These are phyloP conservation scores for Carallia brachiata DNA, from an alignment of 345 rosid species.

Conservation along the genomic window DNA sequence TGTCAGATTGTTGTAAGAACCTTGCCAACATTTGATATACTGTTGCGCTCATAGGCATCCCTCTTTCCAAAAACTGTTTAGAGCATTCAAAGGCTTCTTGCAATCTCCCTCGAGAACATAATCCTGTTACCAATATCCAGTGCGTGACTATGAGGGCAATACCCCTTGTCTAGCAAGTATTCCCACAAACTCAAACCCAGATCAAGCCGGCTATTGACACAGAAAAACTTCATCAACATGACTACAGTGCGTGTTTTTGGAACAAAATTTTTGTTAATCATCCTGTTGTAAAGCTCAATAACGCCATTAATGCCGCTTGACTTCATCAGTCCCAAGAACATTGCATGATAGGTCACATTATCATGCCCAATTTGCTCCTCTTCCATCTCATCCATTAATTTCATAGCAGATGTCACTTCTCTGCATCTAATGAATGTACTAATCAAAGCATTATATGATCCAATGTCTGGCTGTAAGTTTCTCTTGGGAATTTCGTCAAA, in stretches of 20 bases:
- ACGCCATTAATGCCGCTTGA: slow-evolving; percentile 51
- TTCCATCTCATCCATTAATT: slow-evolving; percentile 75
- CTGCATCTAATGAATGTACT: slow-evolving; percentile 47
- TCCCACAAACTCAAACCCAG: slow-evolving; percentile 61
- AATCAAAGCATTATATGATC: slow-evolving; percentile 79
- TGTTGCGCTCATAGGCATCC: slow-evolving; percentile 58
- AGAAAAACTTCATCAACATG: slow-evolving; percentile 80
- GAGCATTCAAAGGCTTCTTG: slow-evolving; percentile 70
- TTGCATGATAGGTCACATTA: slow-evolving; percentile 57
- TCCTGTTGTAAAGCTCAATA: slow-evolving; percentile 46
- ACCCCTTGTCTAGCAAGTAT: slow-evolving; percentile 61
- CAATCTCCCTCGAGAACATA: slow-evolving; percentile 58
- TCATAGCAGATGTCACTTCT: slow-evolving; percentile 52
- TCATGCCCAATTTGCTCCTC: slow-evolving; percentile 51
- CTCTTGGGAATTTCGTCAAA: slow-evolving; percentile 59
- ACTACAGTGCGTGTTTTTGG: slow-evolving; percentile 71
- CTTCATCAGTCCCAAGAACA: slow-evolving; percentile 70
- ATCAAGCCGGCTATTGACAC: slow-evolving; percentile 50
- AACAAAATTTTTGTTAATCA: slow-evolving; percentile 53
- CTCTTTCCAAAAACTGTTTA: slow-evolving; percentile 62
- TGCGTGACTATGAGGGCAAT: slow-evolving; percentile 77
- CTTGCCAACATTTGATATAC: slow-evolving; percentile 54
- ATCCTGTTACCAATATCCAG: slow-evolving; percentile 70
- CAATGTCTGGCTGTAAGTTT: slow-evolving; percentile 52
- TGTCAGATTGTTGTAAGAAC: slow-evolving; percentile 34